Conservation (phyloP, 2,329 filamentous ascomycete species). For the Aspergillus alliaceus region DNA sequence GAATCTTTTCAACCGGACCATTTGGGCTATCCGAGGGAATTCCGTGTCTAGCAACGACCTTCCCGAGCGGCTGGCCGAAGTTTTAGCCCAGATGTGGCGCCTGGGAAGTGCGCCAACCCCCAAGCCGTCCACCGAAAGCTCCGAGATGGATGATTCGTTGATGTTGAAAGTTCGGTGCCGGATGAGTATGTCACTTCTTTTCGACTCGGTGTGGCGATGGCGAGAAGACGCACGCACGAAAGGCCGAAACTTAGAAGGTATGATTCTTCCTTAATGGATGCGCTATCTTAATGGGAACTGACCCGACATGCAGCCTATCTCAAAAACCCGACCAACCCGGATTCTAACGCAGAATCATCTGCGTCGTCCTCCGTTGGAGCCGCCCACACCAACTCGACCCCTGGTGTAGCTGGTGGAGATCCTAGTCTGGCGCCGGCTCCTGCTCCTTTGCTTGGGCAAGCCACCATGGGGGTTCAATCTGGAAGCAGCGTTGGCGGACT, state of each 20-base stretch:
- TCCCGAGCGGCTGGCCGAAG: slow-evolving; percentile 63
- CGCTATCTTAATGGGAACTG: slow-evolving; percentile 9
- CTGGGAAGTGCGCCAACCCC: slow-evolving; percentile 39
- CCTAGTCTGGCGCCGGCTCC: slow-evolving; percentile 45
- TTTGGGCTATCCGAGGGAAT: slow-evolving; percentile 59
- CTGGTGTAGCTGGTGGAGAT: slow-evolving; percentile 41
- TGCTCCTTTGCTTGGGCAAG: slow-evolving; percentile 33
- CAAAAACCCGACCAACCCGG: slow-evolving; percentile 83
- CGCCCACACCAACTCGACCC: slow-evolving; percentile 37
- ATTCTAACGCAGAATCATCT: slow-evolving; percentile 73
- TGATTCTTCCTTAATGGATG: slow-evolving; percentile 33
- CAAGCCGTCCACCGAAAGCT: slow-evolving; percentile 24
- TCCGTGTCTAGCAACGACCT: slow-evolving; percentile 65
- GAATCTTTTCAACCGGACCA: slow-evolving; percentile 58
- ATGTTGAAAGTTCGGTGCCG: slow-evolving; percentile 65
- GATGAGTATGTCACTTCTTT: slow-evolving; percentile 67
- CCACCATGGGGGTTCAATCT: slow-evolving; percentile 31
- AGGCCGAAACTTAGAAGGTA: slow-evolving; percentile 72
- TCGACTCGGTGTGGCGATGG: slow-evolving; percentile 69
- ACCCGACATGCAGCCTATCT: slow-evolving; percentile 55
- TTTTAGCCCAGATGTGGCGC: slow-evolving; percentile 66
- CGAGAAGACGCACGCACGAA: slow-evolving; percentile 65
- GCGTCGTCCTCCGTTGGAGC: slow-evolving; percentile 60
- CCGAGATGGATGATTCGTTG: slow-evolving; percentile 47
- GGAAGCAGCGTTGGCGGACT: slow-evolving; percentile 26